Percentiles rank a stretch among this genome's conserved stretches.
Conservation (phyloP, 2,329 filamentous ascomycete genomes). For the Triangularia setosa region DNA sequence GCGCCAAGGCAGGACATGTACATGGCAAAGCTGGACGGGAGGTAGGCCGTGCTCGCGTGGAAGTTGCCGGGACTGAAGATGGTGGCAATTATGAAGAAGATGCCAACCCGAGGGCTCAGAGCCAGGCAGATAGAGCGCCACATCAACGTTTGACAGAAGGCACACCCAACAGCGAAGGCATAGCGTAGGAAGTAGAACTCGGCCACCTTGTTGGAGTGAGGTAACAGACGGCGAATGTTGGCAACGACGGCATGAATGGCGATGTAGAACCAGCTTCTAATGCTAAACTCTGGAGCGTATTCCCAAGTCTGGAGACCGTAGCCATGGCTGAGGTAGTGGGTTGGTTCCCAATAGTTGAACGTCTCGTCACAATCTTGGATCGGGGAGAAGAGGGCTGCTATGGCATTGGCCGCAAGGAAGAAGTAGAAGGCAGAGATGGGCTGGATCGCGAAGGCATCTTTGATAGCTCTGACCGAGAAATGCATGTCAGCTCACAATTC, state of each 20-base stretch:
- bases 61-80: conserved; percentile 87
- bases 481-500: conserved; percentile 5
- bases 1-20: conserved; percentile 84
- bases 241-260: conserved; percentile 71
- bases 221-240: conserved; percentile 61
- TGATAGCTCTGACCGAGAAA: conserved; percentile 34
- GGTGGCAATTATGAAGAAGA: conserved; percentile 76
- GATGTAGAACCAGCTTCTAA: conserved; percentile 92
- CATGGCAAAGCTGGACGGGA: conserved; percentile 97
- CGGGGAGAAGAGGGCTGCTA: conserved; percentile 78
- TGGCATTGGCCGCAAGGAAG: conserved; percentile 67
- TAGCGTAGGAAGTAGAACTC: conserved; percentile 89
- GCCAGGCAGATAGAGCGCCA: conserved; percentile 73
- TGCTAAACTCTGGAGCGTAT: conserved; percentile 91
- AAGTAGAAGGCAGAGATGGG: conserved; percentile 76
- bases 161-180: conserved; percentile 69
- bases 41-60: conserved; percentile 78
- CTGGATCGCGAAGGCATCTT: conserved; percentile 60
- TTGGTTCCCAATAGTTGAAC: conserved; percentile 98
- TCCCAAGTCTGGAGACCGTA: conserved; percentile 98
- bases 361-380: conserved; percentile 99
- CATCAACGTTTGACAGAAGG: conserved; percentile 75
- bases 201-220: conserved; percentile 58
- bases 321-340: conserved; percentile 88
- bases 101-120: conserved; percentile 76